phyloP scores from a whole-genome alignment of 2,329 filamentous ascomycete species.

The Albophoma yamanashiensis region DNA sequence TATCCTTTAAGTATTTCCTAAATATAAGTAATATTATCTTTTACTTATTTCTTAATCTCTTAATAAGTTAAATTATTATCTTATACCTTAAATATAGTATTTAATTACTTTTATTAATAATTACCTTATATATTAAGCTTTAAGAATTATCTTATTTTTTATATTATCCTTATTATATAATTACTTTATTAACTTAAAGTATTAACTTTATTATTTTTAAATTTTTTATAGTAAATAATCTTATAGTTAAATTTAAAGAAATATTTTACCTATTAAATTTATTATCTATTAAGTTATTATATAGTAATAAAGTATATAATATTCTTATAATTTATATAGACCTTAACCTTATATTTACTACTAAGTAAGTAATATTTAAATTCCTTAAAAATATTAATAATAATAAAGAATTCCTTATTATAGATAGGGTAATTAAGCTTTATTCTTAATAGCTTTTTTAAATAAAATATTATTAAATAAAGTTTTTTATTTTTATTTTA shows the following conservation, averaged over 20 bases:
- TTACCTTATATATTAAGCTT: background rate
- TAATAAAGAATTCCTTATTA: conserved; percentile 12
- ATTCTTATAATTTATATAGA: conserved; percentile 13
- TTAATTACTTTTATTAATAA: background rate
- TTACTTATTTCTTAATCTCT: no score
- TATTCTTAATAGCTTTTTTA: conserved; percentile 8
- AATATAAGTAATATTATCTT: background rate
- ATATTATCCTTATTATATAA: no score
- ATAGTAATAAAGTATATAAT: conserved; percentile 7
- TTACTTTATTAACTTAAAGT: background rate
- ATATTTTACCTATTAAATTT: background rate
- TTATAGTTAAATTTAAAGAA: conserved; percentile 7
- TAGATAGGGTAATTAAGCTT: conserved; percentile 13
- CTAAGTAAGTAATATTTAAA: conserved; percentile 9
- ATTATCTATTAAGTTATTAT: conserved; percentile 6
- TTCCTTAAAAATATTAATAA: conserved; percentile 13
- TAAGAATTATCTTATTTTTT: background rate
- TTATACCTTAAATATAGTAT: background rate
- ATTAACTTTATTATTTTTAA: background rate
- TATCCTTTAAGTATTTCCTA: background rate
- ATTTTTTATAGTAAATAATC: conserved; percentile 6
- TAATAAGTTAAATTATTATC: background rate
- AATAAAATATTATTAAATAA: conserved; percentile 5
- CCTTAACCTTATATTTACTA: conserved; percentile 7
- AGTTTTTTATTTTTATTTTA: conserved; percentile 4